Evolutionary conservation across 805 yeast species (phyloP), one percentile per base, ranked within the genome.

Genomic region (Allodekkera sacchari): DNA sequence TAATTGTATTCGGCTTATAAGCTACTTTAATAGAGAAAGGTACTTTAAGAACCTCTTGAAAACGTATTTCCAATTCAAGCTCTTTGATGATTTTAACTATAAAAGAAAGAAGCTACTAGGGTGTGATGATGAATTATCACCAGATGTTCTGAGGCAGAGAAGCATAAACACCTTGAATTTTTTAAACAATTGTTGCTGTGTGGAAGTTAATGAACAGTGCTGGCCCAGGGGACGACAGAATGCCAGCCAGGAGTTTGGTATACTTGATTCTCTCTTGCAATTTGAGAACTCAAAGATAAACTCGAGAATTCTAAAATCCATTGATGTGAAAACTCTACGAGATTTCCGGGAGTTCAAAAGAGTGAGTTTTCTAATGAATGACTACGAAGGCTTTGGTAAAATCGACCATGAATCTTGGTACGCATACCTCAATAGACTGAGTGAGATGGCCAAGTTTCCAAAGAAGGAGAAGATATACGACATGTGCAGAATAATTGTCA

Each of bases 81-180:
- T 50, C 20, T 23, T 37, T 11, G 50, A 51, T 24, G 49, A 53
- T 25, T 48, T 47, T 28, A 36, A 38, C 7, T 18, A 32, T 6
- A 32, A 47, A 26, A 27, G 52, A 23, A 26, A 25, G 4, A 14
- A 33, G 5, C 18, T 44, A 15, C 14, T 27, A 3, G 18, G 25
- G 7, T n/a, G 15, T 15, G 11, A 18, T 7, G 11, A 7, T 8
- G 13, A 27, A 6, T 22, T 45, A 18, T 13, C 34, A 3, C 29
- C 30, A 7, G 30, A 32, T 7, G 45, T 45, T 22, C 6, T 47
- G 4, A 22, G 35, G 7, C 7, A 24, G 9, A 27, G 56, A 12
- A 23, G 43, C 5, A 30, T 47, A 3, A 48, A 50, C 22, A 42
- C 55, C 1, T 27, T 53, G 9, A 45, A 47, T 26, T 51, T 53